Evolutionary conservation across 148 eudicot species (phyloP).

Genomic region (Silene conica): DNA sequence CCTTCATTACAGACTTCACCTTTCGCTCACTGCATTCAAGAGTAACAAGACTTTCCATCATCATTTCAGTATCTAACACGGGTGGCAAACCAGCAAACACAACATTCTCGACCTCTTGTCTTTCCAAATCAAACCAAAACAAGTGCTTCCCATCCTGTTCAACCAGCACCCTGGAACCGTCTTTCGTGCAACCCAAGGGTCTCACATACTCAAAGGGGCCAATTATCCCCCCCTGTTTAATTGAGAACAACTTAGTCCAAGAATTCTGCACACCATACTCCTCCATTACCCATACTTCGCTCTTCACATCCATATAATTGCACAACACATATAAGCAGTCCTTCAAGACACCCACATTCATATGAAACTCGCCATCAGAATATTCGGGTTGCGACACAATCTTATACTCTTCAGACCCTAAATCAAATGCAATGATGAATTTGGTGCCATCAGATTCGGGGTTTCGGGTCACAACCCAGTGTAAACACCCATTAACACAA

Average conservation of each 20-base stretch:
- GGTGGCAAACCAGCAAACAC: constrained; percentile 18
- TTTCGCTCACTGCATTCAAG: background rate
- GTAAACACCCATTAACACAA: constrained; percentile 26
- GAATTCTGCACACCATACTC: constrained; percentile 37
- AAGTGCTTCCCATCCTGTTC: constrained; percentile 23
- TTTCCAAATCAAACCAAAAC: constrained; percentile 31
- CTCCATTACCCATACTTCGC: constrained; percentile 38
- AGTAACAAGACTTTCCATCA: constrained; percentile 15
- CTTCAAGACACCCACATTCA: constrained; percentile 20
- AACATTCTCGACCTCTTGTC: constrained; percentile 10
- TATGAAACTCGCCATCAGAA: constrained; percentile 1
- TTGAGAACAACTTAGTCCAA: constrained; percentile 30
- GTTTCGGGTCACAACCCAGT: constrained; percentile 20
- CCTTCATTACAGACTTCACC: background rate
- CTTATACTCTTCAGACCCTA: constrained; percentile 22
- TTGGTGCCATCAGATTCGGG: background rate
- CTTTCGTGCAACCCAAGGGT: constrained; percentile 26
- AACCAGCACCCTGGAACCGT: constrained; percentile 27
- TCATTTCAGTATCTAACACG: constrained; percentile 17
- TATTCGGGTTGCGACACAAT: constrained; percentile 13
- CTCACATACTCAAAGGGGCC: constrained; percentile 13
- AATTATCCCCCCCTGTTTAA: constrained; percentile 11
- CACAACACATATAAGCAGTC: constrained; percentile 24
- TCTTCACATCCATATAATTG: background rate
- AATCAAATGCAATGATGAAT: constrained; percentile 27